These are phyloP conservation scores for Cruciata laevipes DNA, from an alignment of 257 asterid genomes.

Conservation along the genomic window DNA sequence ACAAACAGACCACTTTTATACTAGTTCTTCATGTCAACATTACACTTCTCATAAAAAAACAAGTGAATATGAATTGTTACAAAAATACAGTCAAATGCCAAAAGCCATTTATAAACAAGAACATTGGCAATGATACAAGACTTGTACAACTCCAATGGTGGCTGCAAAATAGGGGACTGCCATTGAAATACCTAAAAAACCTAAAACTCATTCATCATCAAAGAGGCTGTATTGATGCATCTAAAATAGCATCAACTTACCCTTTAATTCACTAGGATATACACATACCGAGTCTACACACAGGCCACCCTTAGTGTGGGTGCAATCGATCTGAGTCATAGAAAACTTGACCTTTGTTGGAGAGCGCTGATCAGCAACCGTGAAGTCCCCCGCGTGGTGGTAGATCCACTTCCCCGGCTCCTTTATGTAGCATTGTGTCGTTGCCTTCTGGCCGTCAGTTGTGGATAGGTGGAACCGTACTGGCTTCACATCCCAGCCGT, in stretches of 20 bases:
- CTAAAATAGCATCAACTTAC: conserved; percentile 63
- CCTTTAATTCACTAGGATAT: conserved; percentile 48
- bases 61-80: not conserved
- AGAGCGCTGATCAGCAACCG: conserved; percentile 26
- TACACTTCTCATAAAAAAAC: not conserved
- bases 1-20: not conserved
- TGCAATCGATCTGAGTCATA: conserved; percentile 93
- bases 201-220: not conserved
- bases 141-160: conserved; percentile 6
- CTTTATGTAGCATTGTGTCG: conserved; percentile 67
- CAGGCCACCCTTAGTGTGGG: conserved; percentile 87
- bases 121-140: conserved; percentile 4
- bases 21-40: not conserved
- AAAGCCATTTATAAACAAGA: conserved; percentile 3
- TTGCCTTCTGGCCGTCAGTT: conserved; percentile 65
- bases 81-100: not conserved
- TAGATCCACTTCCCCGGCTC: conserved; percentile 70
- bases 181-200: not conserved
- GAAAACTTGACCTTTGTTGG: conserved; percentile 62
- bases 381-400: conserved; percentile 75
- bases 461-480: conserved; percentile 71
- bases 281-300: conserved; percentile 81
- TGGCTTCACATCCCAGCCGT: conserved; percentile 88
- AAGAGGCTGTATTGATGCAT: conserved; percentile 18
- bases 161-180: conserved; percentile 4